Conservation (phyloP, 306 rosid species). For the Acacia acuminata region DNA sequence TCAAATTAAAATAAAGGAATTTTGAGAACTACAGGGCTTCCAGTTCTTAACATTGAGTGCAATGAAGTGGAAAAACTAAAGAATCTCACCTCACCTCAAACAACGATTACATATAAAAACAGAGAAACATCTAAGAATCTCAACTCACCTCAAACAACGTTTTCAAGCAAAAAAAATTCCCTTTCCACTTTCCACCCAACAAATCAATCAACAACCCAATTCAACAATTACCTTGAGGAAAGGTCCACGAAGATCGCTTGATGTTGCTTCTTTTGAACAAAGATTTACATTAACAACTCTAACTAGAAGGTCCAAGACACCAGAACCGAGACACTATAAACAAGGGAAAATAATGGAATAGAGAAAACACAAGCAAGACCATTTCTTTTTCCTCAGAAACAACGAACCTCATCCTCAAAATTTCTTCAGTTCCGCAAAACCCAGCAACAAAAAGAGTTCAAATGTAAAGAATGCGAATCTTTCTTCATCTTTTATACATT, state of each 20-base stretch:
- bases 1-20: not conserved
- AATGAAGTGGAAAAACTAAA: conserved; percentile 3
- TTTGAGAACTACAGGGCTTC: not conserved
- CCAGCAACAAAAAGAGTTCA: conserved; percentile 20
- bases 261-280: conserved; percentile 15
- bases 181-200: conserved; percentile 26
- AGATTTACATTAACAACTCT: conserved; percentile 21
- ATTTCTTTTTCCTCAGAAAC: conserved; percentile 16
- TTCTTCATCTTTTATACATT: not conserved
- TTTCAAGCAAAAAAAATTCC: conserved; percentile 18
- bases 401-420: not conserved
- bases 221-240: conserved; percentile 19
- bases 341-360: not conserved
- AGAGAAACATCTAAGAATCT: conserved; percentile 34
- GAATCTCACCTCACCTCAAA: conserved; percentile 6
- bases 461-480: conserved; percentile 17
- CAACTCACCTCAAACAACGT: conserved; percentile 6
- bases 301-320: conserved; percentile 9
- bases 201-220: conserved; percentile 23
- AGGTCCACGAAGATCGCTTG: conserved; percentile 21
- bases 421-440: conserved; percentile 23
- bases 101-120: conserved; percentile 19
- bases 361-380: conserved; percentile 18
- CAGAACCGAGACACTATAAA: conserved; percentile 17
- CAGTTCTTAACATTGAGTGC: not conserved